Percentiles rank a stretch among this genome's conserved stretches.
phyloP scores from a whole-genome alignment of 768 basidiomycete species.

The Omphalotus guepiniiformis region DNA sequence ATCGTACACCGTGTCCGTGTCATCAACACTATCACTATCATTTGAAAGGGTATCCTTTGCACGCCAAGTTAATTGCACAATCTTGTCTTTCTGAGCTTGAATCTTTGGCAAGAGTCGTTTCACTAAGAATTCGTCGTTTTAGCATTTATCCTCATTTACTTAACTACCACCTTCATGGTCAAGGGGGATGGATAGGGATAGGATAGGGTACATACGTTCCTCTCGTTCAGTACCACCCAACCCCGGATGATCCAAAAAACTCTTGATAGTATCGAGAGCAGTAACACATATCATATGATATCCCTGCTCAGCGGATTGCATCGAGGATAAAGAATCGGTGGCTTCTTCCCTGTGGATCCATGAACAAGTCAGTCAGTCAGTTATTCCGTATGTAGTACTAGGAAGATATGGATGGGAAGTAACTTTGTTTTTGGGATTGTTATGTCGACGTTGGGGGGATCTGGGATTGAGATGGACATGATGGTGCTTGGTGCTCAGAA shows the following conservation, averaged over 20 bases:
- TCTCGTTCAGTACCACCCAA: background rate
- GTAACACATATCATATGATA: background rate
- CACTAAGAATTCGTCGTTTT: too few species aligned
- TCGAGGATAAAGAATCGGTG: background rate
- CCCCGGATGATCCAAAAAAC: background rate
- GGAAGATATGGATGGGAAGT: background rate
- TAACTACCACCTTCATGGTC: background rate
- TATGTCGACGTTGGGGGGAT: background rate
- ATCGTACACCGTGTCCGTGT: background rate
- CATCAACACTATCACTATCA: background rate
- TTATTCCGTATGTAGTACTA: background rate
- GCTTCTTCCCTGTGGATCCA: background rate
- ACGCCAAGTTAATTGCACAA: background rate
- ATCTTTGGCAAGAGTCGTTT: background rate
- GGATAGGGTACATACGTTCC: background rate
- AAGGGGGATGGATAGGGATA: background rate
- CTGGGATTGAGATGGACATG: background rate
- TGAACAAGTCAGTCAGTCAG: background rate
- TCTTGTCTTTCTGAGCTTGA: background rate
- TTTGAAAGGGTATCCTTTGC: background rate
- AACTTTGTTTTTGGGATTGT: constrained; percentile 6
- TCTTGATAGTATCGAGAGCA: constrained; percentile 1
- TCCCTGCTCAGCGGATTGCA: constrained; percentile 1
- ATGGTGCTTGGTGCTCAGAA: too few species aligned
- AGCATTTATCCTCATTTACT: too few species aligned